phyloP scores from a whole-genome alignment of 1,284 basidiomycete genomes.

The Ustilago esculenta region DNA sequence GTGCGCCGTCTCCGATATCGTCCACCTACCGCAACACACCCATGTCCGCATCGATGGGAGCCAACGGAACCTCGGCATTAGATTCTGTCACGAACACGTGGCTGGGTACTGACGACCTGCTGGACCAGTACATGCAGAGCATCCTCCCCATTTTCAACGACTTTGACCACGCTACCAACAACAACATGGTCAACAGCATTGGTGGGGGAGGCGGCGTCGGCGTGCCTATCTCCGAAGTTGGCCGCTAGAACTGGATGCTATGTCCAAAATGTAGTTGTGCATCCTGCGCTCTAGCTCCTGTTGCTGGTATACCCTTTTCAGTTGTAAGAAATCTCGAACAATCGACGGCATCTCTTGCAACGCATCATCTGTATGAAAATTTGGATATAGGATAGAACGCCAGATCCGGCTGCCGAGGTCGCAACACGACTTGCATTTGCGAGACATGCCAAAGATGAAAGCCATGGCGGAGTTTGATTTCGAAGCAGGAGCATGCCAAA shows the following conservation, averaged over 20 bases:
- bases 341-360: too few species aligned
- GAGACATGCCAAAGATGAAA: too few species aligned
- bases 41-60: background rate
- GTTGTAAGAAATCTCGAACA: too few species aligned
- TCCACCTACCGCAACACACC: constrained; percentile 13
- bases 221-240: constrained; percentile 37
- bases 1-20: constrained; percentile 18
- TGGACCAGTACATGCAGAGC: constrained; percentile 49
- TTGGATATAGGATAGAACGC: too few species aligned
- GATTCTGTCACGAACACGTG: constrained; percentile 37
- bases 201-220: constrained; percentile 37
- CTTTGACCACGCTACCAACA: constrained; percentile 44
- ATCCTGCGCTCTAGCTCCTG: too few species aligned
- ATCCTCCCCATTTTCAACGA: constrained; percentile 49
- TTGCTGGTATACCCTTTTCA: too few species aligned
- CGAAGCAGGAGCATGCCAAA: too few species aligned
- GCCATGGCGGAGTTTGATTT: too few species aligned
- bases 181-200: constrained; percentile 30
- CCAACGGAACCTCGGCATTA: constrained; percentile 8
- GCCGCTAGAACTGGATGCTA: constrained; percentile 9
- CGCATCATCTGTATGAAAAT: too few species aligned
- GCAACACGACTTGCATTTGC: too few species aligned
- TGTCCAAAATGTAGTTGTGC: too few species aligned
- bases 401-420: too few species aligned
- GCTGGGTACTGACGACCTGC: constrained; percentile 43